Evolutionary conservation across 495 filamentous ascomycete species (phyloP).

Genomic region (Aspergillus saccharolyticus): DNA sequence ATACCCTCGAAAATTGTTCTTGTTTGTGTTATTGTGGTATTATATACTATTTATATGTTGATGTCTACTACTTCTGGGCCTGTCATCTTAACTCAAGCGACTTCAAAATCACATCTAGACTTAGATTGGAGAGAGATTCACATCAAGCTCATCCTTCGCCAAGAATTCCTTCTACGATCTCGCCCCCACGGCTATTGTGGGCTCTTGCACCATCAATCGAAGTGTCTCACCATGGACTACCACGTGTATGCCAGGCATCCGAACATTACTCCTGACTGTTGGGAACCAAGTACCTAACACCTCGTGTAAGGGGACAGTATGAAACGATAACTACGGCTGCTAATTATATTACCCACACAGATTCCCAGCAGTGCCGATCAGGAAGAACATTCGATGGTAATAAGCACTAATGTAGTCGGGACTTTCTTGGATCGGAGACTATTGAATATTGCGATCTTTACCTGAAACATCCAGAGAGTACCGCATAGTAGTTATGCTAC

Average conservation of each 20-base stretch:
- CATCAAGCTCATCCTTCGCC: background rate
- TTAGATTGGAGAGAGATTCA: background rate
- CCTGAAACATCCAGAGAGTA: background rate
- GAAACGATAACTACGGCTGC: background rate
- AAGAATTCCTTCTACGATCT: no score
- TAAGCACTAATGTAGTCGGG: conserved; percentile 1
- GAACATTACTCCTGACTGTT: background rate
- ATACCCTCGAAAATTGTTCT: conserved; percentile 1
- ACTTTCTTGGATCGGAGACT: background rate
- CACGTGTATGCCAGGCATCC: no score
- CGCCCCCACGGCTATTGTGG: no score
- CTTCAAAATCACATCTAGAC: background rate
- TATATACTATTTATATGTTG: background rate
- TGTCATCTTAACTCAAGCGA: background rate
- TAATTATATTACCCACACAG: background rate
- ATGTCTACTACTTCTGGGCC: background rate
- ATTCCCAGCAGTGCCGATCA: background rate
- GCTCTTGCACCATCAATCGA: no score
- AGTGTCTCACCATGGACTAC: no score
- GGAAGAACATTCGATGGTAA: background rate
- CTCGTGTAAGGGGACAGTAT: background rate
- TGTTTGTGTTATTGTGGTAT: background rate
- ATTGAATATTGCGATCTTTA: conserved; percentile 1
- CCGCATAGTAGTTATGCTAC: no score
- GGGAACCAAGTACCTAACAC: background rate